These are phyloP conservation scores for Suhomyces maxii DNA, from an alignment of 1,139 yeast genomes.

Conservation along the genomic window DNA sequence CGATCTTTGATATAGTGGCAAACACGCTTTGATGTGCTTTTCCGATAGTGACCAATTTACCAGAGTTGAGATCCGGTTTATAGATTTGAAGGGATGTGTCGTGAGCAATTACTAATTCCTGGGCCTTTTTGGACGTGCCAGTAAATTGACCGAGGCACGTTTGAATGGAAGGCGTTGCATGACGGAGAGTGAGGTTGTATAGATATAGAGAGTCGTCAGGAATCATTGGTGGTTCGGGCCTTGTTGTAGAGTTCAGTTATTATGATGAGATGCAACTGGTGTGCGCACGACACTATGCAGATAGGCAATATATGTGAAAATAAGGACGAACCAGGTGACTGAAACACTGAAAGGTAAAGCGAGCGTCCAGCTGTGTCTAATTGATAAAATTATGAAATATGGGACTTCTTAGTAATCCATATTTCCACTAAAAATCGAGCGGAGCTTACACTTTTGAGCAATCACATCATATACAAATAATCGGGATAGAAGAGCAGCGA, in stretches of 20 bases:
- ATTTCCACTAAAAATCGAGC: no score
- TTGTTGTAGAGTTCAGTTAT: not conserved
- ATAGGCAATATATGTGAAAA: no score
- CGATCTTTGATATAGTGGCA: slow-evolving; percentile 58
- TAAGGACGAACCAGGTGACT: no score
- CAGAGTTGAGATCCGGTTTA: slow-evolving; percentile 54
- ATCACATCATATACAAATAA: no score
- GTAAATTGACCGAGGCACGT: slow-evolving; percentile 70
- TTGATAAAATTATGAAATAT: no score
- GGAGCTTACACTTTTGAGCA: no score
- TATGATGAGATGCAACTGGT: not conserved
- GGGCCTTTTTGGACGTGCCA: slow-evolving; percentile 50
- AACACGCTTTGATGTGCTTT: slow-evolving; percentile 29
- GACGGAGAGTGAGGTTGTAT: slow-evolving; percentile 66
- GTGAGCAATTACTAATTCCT: slow-evolving; percentile 63
- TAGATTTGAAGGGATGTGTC: slow-evolving; percentile 55
- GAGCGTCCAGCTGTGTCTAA: no score
- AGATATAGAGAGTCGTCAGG: slow-evolving; percentile 48
- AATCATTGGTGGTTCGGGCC: slow-evolving; percentile 1
- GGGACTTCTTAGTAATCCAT: no score
- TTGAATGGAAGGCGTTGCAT: slow-evolving; percentile 51
- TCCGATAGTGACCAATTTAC: slow-evolving; percentile 46
- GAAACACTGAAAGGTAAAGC: no score
- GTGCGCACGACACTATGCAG: not conserved
- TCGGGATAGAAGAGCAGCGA: no score